These are phyloP conservation scores for Turritis glabra DNA, from an alignment of 345 rosid genomes.

Conservation along the genomic window DNA sequence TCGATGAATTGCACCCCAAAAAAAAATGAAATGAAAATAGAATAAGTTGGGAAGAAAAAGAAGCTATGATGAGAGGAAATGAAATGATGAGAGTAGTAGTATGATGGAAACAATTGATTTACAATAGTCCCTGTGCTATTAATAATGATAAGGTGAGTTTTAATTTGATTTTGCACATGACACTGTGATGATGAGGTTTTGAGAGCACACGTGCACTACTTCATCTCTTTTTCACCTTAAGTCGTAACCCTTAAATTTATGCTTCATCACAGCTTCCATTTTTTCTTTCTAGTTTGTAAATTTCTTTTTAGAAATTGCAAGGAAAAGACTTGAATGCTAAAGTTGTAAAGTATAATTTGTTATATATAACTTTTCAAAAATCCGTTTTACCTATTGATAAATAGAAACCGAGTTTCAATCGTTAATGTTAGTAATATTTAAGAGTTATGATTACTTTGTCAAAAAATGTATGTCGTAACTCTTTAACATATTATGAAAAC, in stretches of 20 bases:
- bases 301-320: too few relatives aligned
- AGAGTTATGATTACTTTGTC: too few relatives aligned
- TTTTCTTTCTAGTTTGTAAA: not conserved
- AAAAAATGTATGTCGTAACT: too few relatives aligned
- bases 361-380: too few relatives aligned
- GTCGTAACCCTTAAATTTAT: conserved; percentile 9
- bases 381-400: too few relatives aligned
- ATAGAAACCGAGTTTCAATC: too few relatives aligned
- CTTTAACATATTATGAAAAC: too few relatives aligned
- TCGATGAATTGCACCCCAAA: too few relatives aligned
- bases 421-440: too few relatives aligned
- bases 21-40: not conserved
- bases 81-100: conserved; percentile 33
- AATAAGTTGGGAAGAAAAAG: conserved; percentile 4
- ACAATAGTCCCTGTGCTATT: not conserved
- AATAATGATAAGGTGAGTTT: conserved; percentile 20
- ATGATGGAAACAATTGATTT: conserved; percentile 26
- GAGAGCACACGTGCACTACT: conserved; percentile 36
- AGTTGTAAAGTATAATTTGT: too few relatives aligned
- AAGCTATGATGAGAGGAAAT: conserved; percentile 24
- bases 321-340: too few relatives aligned
- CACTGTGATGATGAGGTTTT: conserved; percentile 37
- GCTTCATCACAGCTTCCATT: conserved; percentile 12
- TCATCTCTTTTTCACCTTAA: conserved; percentile 14
- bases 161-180: conserved; percentile 29